Conservation (phyloP, 352 stramenopile species). For the Globisporangium nodosum region DNA sequence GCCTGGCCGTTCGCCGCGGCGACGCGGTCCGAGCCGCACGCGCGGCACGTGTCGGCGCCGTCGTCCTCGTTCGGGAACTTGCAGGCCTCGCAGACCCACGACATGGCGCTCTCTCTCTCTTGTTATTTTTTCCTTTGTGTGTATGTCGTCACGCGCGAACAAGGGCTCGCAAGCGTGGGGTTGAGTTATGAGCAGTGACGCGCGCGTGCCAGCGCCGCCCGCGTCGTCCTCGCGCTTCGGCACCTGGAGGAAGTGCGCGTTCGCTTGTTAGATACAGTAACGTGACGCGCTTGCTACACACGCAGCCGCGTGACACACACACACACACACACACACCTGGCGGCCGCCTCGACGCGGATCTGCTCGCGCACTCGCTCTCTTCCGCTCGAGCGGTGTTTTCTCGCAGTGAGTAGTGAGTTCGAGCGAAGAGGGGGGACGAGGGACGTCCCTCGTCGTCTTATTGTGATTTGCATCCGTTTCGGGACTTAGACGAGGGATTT, state of each 20-base stretch:
- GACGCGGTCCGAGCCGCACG: conserved; percentile 43
- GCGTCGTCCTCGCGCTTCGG: too few relatives aligned
- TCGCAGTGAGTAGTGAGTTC: background rate
- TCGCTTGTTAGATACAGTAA: too few relatives aligned
- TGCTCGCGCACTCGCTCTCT: background rate
- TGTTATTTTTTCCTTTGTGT: background rate
- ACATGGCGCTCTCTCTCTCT: conserved; percentile 22
- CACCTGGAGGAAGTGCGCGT: too few relatives aligned
- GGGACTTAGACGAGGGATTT: too few relatives aligned
- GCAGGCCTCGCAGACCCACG: conserved; percentile 57
- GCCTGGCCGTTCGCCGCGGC: background rate
- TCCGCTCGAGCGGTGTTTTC: background rate
- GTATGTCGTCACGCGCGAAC: background rate
- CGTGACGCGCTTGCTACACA: too few relatives aligned
- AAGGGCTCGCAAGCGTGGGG: background rate
- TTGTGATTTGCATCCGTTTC: too few relatives aligned
- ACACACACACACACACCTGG: background rate
- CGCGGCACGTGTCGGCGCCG: conserved; percentile 44
- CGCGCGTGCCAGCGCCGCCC: too few relatives aligned
- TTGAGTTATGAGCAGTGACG: background rate
- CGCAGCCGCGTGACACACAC: background rate
- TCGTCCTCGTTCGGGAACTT: conserved; percentile 65
- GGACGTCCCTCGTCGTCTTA: too few relatives aligned
- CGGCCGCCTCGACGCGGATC: background rate
- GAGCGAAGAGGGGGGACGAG: background rate